Evolutionary conservation across 345 rosid genomes (phyloP), one percentile per base, ranked within the genome.

Genomic region (Gossypium sturtianum): DNA sequence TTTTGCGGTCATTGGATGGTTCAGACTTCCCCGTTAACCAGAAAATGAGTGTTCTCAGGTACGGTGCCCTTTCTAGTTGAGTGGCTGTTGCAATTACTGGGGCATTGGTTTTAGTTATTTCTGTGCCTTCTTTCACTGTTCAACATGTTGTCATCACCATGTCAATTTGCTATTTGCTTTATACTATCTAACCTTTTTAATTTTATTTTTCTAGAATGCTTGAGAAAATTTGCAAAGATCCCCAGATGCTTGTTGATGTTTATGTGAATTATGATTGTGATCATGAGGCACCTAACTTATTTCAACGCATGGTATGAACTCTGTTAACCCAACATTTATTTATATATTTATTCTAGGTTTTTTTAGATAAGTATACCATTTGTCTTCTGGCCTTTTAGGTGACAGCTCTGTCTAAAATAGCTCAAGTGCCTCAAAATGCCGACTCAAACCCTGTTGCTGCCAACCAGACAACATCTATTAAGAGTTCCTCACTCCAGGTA

Each of bases 191-290:
- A 47, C 74, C 76, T 78, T 49, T 78, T 71, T n/a, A 20, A 51
- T 43, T 77, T 44, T 74, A 69, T 51, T 58, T 77, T 66, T 81
- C 74, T 87, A 95, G 98, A 84, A 91, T 91, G 93, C 94, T 95
- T 76, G 98, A 93, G 82, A 92, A 89, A 85, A 89, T 93, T 60
- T 93, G 97, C 80, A 92, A 84, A 82, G 96, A 95, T 86, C 88
- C 99, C 68, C 98, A 95, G 79, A 89, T 90, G 94, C 99, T 95
- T 82, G 94, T 95, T 80, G 99, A 95, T 82, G 87, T 95, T 66
- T 95, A 84, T 86, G 98, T 93, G 82, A 95, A 93, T 79, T 95
- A 95, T 80, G 99, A 95, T 71, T 93, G 99, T 80, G 99, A 93
- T 93, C 93, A 90, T 72, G 97, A 93, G 86, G 94, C 99, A 66